Percentiles rank a stretch among this genome's conserved stretches.
Conservation (phyloP, 2,329 filamentous ascomycete genomes). For the Sclerotinia glacialis region DNA sequence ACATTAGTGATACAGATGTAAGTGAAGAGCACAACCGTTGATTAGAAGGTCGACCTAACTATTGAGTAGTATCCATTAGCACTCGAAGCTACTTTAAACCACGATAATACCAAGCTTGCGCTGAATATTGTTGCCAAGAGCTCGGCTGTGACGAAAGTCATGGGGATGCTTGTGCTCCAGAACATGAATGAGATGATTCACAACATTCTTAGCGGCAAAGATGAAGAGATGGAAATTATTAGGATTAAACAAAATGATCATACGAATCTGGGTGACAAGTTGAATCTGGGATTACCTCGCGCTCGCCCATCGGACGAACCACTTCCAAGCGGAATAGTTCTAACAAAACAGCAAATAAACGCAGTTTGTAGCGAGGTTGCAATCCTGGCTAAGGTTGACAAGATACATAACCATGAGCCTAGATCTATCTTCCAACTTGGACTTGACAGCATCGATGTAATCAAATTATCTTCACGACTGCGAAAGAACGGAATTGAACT, state of each 20-base stretch:
- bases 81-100: constrained; percentile 63
- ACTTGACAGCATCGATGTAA: constrained; percentile 87
- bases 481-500: constrained; percentile 59
- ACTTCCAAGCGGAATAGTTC: constrained; percentile 51
- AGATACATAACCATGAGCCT: constrained; percentile 51
- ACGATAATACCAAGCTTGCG: constrained; percentile 47
- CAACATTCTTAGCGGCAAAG: constrained; percentile 14
- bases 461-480: constrained; percentile 75
- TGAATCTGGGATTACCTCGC: no score
- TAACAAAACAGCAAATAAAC: constrained; percentile 43
- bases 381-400: constrained; percentile 53
- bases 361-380: constrained; percentile 62
- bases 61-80: constrained; percentile 56
- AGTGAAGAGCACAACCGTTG: constrained; percentile 27
- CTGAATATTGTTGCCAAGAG: constrained; percentile 60
- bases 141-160: constrained; percentile 41
- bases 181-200: constrained; percentile 41
- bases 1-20: constrained; percentile 44
- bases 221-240: neutral
- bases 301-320: neutral
- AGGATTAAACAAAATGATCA: neutral
- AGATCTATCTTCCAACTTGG: constrained; percentile 77
- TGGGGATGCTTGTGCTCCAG: constrained; percentile 43
- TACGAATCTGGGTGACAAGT: no score
- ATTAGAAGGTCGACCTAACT: constrained; percentile 25